Evolutionary conservation across 2,329 filamentous ascomycete genomes (phyloP).

Genomic region (Phaeosphaeria sp.): DNA sequence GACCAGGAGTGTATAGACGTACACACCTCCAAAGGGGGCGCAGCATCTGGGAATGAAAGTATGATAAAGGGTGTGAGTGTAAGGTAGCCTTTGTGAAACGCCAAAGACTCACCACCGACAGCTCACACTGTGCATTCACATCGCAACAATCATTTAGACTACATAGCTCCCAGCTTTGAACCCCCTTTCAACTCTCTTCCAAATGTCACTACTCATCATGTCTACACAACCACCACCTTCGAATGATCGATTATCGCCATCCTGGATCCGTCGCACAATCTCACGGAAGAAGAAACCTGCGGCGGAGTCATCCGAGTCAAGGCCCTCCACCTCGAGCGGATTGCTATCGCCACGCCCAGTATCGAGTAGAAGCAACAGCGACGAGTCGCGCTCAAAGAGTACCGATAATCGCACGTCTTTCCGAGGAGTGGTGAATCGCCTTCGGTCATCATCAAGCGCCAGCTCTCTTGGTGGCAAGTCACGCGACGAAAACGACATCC

Average conservation of each 20-base stretch:
- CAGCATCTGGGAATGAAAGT: constrained; percentile 9
- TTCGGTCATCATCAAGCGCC: constrained; percentile 37
- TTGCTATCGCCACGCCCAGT: constrained; percentile 23
- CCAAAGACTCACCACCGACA: neutral
- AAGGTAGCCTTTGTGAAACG: constrained; percentile 9
- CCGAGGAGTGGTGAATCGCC: constrained; percentile 29
- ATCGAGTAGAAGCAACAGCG: constrained; percentile 33
- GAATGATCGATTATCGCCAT: constrained; percentile 30
- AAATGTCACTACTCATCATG: constrained; percentile 38
- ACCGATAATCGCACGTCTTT: constrained; percentile 30
- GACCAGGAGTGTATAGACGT: neutral
- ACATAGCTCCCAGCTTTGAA: neutral
- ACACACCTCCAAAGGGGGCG: constrained; percentile 8
- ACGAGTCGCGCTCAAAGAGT: constrained; percentile 31
- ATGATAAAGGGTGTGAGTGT: constrained; percentile 9
- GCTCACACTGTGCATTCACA: constrained; percentile 1
- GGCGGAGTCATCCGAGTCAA: constrained; percentile 19
- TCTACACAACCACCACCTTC: constrained; percentile 25
- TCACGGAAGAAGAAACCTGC: constrained; percentile 19
- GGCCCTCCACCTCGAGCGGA: constrained; percentile 21
- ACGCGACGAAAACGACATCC: constrained; percentile 31
- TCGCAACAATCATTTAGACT: neutral
- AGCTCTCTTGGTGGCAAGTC: constrained; percentile 23
- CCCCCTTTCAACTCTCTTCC: neutral
- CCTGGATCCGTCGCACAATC: constrained; percentile 29